A percentile compares a stretch with the other conserved stretches of the same genome.
These are phyloP conservation scores for Candida sanyaensis DNA, from an alignment of 1,139 yeast genomes.

Conservation along the genomic window DNA sequence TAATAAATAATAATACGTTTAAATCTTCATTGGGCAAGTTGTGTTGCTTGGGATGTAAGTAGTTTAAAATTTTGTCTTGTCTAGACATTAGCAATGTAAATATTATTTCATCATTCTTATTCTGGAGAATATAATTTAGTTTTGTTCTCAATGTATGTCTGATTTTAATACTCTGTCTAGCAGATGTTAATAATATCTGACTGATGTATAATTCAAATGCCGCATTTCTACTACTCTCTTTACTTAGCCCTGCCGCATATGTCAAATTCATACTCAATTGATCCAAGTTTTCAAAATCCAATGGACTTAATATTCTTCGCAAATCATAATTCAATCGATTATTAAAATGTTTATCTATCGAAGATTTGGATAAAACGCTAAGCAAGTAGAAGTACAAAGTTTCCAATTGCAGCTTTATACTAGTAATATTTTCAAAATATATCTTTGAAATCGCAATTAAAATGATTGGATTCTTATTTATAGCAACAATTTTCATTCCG, in stretches of 20 bases:
- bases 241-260: constrained; percentile 23
- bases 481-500: constrained; percentile 55
- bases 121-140: constrained; percentile 19
- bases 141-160: constrained; percentile 36
- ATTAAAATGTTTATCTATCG: constrained; percentile 66
- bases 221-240: constrained; percentile 6
- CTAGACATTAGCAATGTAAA: constrained; percentile 31
- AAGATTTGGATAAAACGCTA: constrained; percentile 76
- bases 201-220: constrained; percentile 29
- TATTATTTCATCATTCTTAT: constrained; percentile 27
- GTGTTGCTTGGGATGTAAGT: constrained; percentile 39
- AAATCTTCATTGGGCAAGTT: constrained; percentile 33
- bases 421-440: constrained; percentile 27
- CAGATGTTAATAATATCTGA: constrained; percentile 27
- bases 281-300: constrained; percentile 66
- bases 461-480: constrained; percentile 68
- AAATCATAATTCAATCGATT: constrained; percentile 82
- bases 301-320: constrained; percentile 69
- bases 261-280: constrained; percentile 58
- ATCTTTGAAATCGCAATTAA: constrained; percentile 70
- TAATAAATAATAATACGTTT: constrained; percentile 29
- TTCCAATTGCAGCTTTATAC: constrained; percentile 63
- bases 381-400: constrained; percentile 78
- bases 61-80: constrained; percentile 26
- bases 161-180: constrained; percentile 33